These are phyloP conservation scores for Lathyrus oleraceus DNA, from an alignment of 306 rosid species.

Conservation along the genomic window DNA sequence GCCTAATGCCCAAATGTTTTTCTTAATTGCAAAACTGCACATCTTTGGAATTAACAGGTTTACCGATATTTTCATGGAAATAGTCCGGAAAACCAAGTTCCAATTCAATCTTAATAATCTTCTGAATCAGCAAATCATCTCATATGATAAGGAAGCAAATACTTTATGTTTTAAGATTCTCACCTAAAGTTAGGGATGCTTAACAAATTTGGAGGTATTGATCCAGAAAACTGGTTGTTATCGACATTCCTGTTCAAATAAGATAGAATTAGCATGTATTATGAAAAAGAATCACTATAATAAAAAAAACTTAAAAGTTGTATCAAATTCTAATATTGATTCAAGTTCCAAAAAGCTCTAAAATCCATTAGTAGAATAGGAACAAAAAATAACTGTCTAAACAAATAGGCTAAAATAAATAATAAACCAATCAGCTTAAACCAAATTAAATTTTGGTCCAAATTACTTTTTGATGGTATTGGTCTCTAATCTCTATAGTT, in stretches of 20 bases:
- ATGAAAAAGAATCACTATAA: conserved; percentile 4
- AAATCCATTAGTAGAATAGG: neutral
- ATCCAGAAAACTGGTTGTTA: conserved; percentile 75
- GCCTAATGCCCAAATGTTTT: neutral
- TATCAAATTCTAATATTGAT: conserved; percentile 17
- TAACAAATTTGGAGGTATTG: conserved; percentile 78
- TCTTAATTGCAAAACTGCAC: neutral
- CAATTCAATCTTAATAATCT: conserved; percentile 26
- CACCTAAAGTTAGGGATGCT: conserved; percentile 72
- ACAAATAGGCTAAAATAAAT: conserved; percentile 25
- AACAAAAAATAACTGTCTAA: conserved; percentile 8
- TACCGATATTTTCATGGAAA: conserved; percentile 6
- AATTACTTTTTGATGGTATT: neutral
- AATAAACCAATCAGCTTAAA: neutral
- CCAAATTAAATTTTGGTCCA: neutral
- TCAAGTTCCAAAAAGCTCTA: conserved; percentile 2
- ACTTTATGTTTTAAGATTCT: conserved; percentile 23
- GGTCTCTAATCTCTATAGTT: neutral
- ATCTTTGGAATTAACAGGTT: conserved; percentile 5
- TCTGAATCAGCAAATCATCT: conserved; percentile 20
- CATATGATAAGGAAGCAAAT: conserved; percentile 30
- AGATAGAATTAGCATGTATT: conserved; percentile 16
- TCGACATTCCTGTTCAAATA: conserved; percentile 78
- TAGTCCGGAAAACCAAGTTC: conserved; percentile 16
- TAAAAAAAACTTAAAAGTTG: conserved; percentile 2